A percentile compares a stretch with the other conserved stretches of the same genome.
Evolutionary conservation across 1,139 yeast species (phyloP).

Genomic region (Suhomyces bolitotheri): DNA sequence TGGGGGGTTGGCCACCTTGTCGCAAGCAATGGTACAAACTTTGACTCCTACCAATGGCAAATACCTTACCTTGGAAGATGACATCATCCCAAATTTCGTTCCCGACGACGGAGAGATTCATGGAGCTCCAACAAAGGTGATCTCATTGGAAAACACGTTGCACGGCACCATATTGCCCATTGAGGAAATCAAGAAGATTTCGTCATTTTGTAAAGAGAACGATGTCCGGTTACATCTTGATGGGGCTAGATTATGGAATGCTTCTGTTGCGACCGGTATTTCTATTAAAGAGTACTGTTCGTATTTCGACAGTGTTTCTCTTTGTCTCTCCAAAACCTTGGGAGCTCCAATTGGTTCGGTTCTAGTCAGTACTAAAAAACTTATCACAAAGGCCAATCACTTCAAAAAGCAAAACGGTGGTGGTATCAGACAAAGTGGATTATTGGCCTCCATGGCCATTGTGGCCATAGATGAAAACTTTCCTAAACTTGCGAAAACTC

Average conservation of each 20-base stretch:
- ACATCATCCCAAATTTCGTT: constrained; percentile 57
- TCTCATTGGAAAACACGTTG: constrained; percentile 84
- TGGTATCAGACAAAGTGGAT: constrained; percentile 88
- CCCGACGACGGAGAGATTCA: constrained; percentile 86
- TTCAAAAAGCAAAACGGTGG: constrained; percentile 95
- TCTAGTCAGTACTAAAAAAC: constrained; percentile 64
- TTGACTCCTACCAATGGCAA: constrained; percentile 73
- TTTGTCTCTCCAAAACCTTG: constrained; percentile 85
- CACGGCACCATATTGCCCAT: constrained; percentile 82
- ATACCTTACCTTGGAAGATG: constrained; percentile 77
- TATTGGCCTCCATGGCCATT: constrained; percentile 78
- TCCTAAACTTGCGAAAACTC: constrained; percentile 59
- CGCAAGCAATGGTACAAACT: constrained; percentile 91
- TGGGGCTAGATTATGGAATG: constrained; percentile 97
- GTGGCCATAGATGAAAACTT: constrained; percentile 78
- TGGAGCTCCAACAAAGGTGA: constrained; percentile 82
- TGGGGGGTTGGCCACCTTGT: constrained; percentile 84
- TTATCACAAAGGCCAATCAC: constrained; percentile 76
- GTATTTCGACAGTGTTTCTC: constrained; percentile 82
- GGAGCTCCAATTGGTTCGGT: constrained; percentile 96
- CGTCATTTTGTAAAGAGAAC: constrained; percentile 66
- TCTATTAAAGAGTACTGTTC: constrained; percentile 71
- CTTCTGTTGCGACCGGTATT: constrained; percentile 72
- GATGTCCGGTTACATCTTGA: constrained; percentile 77
- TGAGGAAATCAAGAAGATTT: constrained; percentile 74